phyloP scores from a whole-genome alignment of 2,329 filamentous ascomycete species.

The Grosmannia huntii region DNA sequence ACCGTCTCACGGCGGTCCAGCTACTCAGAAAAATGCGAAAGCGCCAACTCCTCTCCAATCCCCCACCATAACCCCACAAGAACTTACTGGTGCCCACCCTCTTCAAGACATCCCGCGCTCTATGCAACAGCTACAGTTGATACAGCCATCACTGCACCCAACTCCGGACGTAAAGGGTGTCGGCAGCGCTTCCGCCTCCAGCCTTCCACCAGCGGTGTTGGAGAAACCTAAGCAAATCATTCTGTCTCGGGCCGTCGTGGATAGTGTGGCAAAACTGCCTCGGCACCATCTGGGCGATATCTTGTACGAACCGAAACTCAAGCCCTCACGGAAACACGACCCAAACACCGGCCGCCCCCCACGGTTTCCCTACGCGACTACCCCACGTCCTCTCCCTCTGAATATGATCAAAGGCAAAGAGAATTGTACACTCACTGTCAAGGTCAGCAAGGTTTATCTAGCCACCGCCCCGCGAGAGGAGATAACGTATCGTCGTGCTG shows the following conservation, averaged over 20 bases:
- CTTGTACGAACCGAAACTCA: slow-evolving; percentile 61
- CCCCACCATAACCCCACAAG: slow-evolving; percentile 27
- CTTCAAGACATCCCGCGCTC: slow-evolving; percentile 31
- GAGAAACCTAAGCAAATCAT: slow-evolving; percentile 51
- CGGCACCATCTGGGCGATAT: slow-evolving; percentile 75
- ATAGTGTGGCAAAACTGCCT: slow-evolving; percentile 56
- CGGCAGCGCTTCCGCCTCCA: not conserved
- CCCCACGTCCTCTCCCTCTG: slow-evolving; percentile 61
- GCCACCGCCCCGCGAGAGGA: slow-evolving; percentile 60
- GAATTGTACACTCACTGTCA: slow-evolving; percentile 83
- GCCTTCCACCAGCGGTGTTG: not conserved
- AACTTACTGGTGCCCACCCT: slow-evolving; percentile 20
- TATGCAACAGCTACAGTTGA: slow-evolving; percentile 5
- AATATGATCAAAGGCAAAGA: slow-evolving; percentile 61
- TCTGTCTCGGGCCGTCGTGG: slow-evolving; percentile 56
- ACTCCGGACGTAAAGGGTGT: not conserved
- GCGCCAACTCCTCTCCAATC: slow-evolving; percentile 31
- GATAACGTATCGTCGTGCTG: slow-evolving; percentile 63
- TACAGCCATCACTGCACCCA: slow-evolving; percentile 7
- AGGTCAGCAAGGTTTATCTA: slow-evolving; percentile 71
- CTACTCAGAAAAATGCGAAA: slow-evolving; percentile 38
- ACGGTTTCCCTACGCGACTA: slow-evolving; percentile 26
- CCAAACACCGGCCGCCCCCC: slow-evolving; percentile 35
- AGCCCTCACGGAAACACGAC: slow-evolving; percentile 34
- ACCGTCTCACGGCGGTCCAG: slow-evolving; percentile 25